Evolutionary conservation across 768 basidiomycete species (phyloP).

Genomic region (Scleroderma bovista): DNA sequence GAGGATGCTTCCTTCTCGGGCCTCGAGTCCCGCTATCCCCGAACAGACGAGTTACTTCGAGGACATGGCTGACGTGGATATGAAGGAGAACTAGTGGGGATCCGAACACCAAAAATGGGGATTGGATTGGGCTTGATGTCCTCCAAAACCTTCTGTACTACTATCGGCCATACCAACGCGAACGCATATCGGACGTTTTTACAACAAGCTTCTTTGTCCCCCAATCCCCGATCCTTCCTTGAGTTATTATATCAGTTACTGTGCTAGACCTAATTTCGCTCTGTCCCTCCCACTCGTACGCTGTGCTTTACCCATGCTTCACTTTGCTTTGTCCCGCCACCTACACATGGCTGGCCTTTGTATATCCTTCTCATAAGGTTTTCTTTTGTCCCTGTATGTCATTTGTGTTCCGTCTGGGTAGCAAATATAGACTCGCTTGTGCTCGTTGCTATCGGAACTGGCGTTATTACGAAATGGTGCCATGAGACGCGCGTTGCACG

Average conservation of each 20-base stretch:
- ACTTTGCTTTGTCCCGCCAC: background rate
- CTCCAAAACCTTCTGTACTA: background rate
- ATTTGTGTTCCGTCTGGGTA: background rate
- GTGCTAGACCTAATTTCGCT: slow-evolving; percentile 15
- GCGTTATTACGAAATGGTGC: background rate
- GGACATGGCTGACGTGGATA: slow-evolving; percentile 13
- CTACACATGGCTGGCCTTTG: background rate
- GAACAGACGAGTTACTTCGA: slow-evolving; percentile 5
- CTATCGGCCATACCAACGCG: background rate
- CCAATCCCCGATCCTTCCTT: background rate
- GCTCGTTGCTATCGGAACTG: background rate
- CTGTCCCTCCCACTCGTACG: background rate
- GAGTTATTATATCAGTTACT: slow-evolving; percentile 7
- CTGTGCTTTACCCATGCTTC: background rate
- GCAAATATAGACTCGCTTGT: background rate
- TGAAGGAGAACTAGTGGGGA: slow-evolving; percentile 14
- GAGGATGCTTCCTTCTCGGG: slow-evolving; percentile 5
- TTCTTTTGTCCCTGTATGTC: background rate
- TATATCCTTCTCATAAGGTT: background rate
- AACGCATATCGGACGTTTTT: too few relatives aligned
- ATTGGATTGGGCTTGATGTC: slow-evolving; percentile 8
- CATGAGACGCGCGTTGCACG: background rate
- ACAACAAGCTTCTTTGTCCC: background rate
- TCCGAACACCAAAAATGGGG: background rate
- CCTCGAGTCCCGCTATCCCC: slow-evolving; percentile 8